phyloP scores from a whole-genome alignment of 2,329 filamentous ascomycete genomes.

The Colletotrichum endophyticum region DNA sequence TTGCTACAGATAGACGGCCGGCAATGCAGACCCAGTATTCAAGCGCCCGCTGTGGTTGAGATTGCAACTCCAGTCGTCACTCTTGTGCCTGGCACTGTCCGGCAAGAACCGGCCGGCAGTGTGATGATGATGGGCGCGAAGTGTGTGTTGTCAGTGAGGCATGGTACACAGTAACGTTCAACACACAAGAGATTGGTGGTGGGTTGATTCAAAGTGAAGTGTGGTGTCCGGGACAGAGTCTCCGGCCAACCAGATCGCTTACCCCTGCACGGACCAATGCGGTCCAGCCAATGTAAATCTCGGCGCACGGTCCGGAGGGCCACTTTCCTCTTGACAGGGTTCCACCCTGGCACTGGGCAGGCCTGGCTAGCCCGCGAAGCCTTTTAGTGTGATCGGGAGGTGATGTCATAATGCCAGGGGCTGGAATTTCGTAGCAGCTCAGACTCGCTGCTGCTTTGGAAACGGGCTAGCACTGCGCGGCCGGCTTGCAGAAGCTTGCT shows the following conservation, averaged over 20 bases:
- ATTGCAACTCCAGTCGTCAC: not conserved
- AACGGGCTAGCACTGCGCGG: not conserved
- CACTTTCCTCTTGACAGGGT: not conserved
- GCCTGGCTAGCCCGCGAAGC: not conserved
- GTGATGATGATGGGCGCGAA: not conserved
- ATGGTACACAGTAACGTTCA: not conserved
- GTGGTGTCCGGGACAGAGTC: constrained; percentile 10
- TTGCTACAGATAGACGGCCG: not conserved
- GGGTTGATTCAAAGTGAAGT: not conserved
- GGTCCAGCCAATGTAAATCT: constrained; percentile 7
- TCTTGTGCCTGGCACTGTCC: not conserved
- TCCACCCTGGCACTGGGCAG: not conserved
- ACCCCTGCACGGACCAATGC: not conserved
- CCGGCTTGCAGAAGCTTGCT: constrained; percentile 8
- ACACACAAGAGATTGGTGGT: not conserved
- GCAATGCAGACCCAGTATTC: not conserved
- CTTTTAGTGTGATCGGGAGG: not conserved
- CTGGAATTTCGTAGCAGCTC: constrained; percentile 1
- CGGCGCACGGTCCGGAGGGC: constrained; percentile 1
- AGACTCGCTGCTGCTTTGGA: constrained; percentile 1
- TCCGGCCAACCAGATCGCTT: constrained; percentile 7
- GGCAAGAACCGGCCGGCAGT: not conserved
- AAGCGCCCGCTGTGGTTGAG: not conserved
- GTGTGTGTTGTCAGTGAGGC: not conserved
- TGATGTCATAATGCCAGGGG: constrained; percentile 17